phyloP scores from a whole-genome alignment of 1,284 basidiomycete species.

The Apiotrichum montevideense region DNA sequence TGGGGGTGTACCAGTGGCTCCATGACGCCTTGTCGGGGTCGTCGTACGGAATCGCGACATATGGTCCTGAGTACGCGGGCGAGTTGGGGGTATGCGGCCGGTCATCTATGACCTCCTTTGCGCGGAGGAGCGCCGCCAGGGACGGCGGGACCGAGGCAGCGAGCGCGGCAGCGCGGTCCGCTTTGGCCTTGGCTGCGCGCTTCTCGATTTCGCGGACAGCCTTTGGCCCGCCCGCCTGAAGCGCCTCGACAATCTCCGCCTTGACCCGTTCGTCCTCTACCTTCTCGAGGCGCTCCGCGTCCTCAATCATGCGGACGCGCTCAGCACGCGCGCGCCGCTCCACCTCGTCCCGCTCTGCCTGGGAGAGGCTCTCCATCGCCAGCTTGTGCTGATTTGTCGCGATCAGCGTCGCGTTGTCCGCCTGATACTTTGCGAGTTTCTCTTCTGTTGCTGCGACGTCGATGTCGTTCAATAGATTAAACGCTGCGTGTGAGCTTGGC shows the following conservation, averaged over 20 bases:
- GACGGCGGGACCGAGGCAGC: slow-evolving; percentile 25
- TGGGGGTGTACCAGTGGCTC: slow-evolving; percentile 24
- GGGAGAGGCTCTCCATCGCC: slow-evolving; percentile 49
- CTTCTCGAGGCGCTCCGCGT: slow-evolving; percentile 59
- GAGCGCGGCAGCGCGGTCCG: slow-evolving; percentile 24
- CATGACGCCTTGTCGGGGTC: slow-evolving; percentile 26
- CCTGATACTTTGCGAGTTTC: slow-evolving; percentile 69
- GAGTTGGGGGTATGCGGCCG: slow-evolving; percentile 27
- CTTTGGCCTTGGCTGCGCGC: slow-evolving; percentile 26
- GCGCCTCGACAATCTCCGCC: slow-evolving; percentile 65
- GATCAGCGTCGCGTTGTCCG: slow-evolving; percentile 72
- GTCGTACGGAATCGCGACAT: slow-evolving; percentile 41
- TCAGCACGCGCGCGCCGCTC: slow-evolving; percentile 64
- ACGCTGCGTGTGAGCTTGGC: slow-evolving; percentile 51
- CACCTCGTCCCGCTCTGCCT: slow-evolving; percentile 62
- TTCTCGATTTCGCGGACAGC: slow-evolving; percentile 59
- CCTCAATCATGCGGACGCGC: slow-evolving; percentile 56
- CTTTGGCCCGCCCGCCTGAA: slow-evolving; percentile 54
- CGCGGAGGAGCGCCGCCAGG: slow-evolving; percentile 11
- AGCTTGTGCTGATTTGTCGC: slow-evolving; percentile 67
- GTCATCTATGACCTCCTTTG: slow-evolving; percentile 8
- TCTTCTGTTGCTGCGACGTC: slow-evolving; percentile 80
- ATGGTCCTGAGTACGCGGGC: slow-evolving; percentile 41
- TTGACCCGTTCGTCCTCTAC: slow-evolving; percentile 48
- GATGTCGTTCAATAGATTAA: slow-evolving; percentile 90